Base-by-base conservation (phyloP, 805 yeast species). In the Ogataea angusta region DNA sequence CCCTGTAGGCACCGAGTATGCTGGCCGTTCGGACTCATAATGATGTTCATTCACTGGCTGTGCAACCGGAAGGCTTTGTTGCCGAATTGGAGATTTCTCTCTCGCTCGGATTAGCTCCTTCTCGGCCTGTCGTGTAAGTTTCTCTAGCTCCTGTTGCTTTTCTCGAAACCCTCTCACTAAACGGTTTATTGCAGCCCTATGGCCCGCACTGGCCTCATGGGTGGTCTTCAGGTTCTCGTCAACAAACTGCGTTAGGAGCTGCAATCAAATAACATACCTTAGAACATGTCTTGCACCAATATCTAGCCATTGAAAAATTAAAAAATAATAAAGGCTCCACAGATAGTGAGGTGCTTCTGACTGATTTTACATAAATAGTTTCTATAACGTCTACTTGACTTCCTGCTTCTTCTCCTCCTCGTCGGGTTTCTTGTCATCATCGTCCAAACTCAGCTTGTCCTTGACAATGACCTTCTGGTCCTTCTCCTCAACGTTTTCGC, bases 401-500 rank as follows among this genome's bases (percentile, higher is more conserved):
- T 19, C 21, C 21, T 8, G 10, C 7, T 19, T 19, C 21, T 19
- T 16, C 16, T 32, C 18, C 14, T 37, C 28, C n/a, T 16, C 15
- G 3, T 19, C 32, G 12, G 33, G 35, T 25, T 41, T 34, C n/a
- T 31, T 24, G 22, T 45, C 49, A 15, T 49, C 57, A 35, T 76
- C 85, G 52, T 81, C 88, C 48, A 81, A 64, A 53, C 73, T 78
- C 53, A 80, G 59, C 45, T 71, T 72, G 59, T 82, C 89, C 53
- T 75, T 75, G 30, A 83, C 82, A 52, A 73, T 71, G 29, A 81
- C 77, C 45, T 77, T 70, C 40, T 62, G 59, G 35, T 76, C 69
- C 56, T 77, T 77, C 63, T 87, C 96, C 66, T 93, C 90, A 59
- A 79, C 75, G 61, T 83, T 87, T 68, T 91, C 99, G 59, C 86